Percentiles rank a stretch among this genome's conserved stretches.
These are phyloP conservation scores for Tetrahymena malaccensis DNA, from an alignment of 73 alveolate species.

Conservation along the genomic window DNA sequence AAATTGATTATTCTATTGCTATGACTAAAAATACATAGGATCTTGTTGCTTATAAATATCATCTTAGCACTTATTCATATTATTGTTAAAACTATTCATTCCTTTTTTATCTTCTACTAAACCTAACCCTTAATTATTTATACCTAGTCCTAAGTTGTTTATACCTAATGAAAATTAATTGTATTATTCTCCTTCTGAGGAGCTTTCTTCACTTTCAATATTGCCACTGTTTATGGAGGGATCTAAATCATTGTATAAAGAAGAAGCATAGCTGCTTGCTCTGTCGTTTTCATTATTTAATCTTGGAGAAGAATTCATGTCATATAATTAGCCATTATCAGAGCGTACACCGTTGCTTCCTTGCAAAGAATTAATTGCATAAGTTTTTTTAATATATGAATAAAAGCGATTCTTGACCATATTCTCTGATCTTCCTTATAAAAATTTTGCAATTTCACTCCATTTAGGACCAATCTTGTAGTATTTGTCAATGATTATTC, in stretches of 20 bases:
- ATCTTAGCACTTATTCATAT: neutral
- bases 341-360: neutral
- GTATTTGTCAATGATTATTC: constrained; percentile 15
- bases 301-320: neutral
- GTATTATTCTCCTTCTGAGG: neutral
- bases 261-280: neutral
- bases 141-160: neutral
- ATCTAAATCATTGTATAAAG: neutral
- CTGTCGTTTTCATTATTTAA: neutral
- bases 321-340: neutral
- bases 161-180: neutral
- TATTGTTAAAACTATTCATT: neutral
- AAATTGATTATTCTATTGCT: neutral
- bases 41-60: neutral
- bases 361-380: constrained; percentile 1
- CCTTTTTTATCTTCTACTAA: neutral
- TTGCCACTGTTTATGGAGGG: neutral
- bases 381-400: constrained; percentile 25
- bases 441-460: constrained; percentile 74
- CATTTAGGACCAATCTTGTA: constrained; percentile 81
- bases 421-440: constrained; percentile 91
- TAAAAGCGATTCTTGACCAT: constrained; percentile 84
- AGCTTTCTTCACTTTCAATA: neutral
- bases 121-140: neutral
- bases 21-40: neutral